phyloP scores from a whole-genome alignment of 2,329 filamentous ascomycete species.

The Epichloe hybrida region DNA sequence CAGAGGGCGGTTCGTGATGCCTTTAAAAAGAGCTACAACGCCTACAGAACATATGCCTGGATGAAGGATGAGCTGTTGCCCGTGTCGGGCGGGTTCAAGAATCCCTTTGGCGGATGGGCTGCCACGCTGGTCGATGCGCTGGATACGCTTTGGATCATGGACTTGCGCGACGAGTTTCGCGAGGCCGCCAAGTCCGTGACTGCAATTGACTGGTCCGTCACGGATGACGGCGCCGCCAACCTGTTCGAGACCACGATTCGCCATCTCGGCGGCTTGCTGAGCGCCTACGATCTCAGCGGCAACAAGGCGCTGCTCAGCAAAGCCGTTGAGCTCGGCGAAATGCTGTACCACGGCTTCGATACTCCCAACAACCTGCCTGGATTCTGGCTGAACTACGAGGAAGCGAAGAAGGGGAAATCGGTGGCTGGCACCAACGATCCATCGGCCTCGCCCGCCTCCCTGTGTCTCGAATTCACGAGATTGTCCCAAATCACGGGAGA shows the following conservation, averaged over 20 bases:
- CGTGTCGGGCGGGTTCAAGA: conserved; percentile 29
- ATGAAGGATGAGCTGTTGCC: conserved; percentile 38
- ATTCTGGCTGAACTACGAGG: conserved; percentile 31
- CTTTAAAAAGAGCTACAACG: conserved; percentile 33
- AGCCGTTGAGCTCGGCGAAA: conserved; percentile 37
- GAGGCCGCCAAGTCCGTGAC: conserved; percentile 36
- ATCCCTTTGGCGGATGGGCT: conserved; percentile 41
- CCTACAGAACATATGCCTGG: conserved; percentile 40
- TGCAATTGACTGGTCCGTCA: conserved; percentile 37
- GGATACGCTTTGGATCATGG: conserved; percentile 53
- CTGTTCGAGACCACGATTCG: conserved; percentile 36
- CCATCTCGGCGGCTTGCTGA: conserved; percentile 37
- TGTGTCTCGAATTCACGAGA: conserved; percentile 62
- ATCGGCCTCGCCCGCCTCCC: conserved; percentile 46
- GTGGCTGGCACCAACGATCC: conserved; percentile 35
- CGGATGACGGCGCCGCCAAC: conserved; percentile 28
- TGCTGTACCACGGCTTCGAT: conserved; percentile 41
- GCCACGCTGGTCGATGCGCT: conserved; percentile 47
- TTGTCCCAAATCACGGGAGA: conserved; percentile 61
- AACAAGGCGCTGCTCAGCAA: conserved; percentile 33
- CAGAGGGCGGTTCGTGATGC: conserved; percentile 24
- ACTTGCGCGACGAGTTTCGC: conserved; percentile 40
- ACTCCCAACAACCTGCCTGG: conserved; percentile 38
- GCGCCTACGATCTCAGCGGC: conserved; percentile 35
- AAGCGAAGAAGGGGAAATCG: conserved; percentile 29